Conservation (phyloP, 352 stramenopile species). For the Phytophthora parvispora region DNA sequence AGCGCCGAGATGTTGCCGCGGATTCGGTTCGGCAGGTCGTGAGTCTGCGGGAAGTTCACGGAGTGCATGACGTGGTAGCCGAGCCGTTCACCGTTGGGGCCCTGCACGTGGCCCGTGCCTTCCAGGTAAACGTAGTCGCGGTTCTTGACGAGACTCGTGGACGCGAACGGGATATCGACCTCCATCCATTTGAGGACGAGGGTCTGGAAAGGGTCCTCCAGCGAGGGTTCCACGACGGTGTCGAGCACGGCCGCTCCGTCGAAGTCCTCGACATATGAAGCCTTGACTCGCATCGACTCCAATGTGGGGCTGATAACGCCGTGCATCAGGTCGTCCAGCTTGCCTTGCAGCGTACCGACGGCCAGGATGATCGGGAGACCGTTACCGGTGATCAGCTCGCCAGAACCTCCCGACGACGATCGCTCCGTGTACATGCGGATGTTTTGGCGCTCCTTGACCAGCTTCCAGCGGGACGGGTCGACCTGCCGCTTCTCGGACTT, state of each 20-base stretch:
- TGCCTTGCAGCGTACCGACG: background rate
- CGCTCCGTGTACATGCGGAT: constrained; percentile 23
- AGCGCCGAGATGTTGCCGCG: constrained; percentile 20
- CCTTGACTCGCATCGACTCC: constrained; percentile 4
- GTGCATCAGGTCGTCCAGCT: constrained; percentile 9
- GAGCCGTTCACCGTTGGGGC: background rate
- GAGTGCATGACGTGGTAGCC: constrained; percentile 18
- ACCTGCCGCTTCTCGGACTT: constrained; percentile 9
- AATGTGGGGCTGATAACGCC: constrained; percentile 6
- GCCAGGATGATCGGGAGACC: constrained; percentile 10
- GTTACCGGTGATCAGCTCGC: constrained; percentile 11
- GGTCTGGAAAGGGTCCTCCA: background rate
- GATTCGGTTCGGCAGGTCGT: constrained; percentile 1
- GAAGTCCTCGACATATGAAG: constrained; percentile 13
- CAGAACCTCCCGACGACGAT: background rate
- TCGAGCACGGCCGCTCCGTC: constrained; percentile 11
- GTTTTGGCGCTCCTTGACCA: constrained; percentile 27
- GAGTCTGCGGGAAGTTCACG: constrained; percentile 9
- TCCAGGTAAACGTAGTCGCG: constrained; percentile 17
- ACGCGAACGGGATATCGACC: constrained; percentile 10
- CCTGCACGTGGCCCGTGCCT: constrained; percentile 7
- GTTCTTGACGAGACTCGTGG: constrained; percentile 16
- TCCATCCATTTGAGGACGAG: constrained; percentile 7
- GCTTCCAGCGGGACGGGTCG: constrained; percentile 20
- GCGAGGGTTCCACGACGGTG: background rate